Evolutionary conservation across 164 flowering plant species (phyloP), one percentile per base, ranked within the genome.

Genomic region (Malania oleifera): DNA sequence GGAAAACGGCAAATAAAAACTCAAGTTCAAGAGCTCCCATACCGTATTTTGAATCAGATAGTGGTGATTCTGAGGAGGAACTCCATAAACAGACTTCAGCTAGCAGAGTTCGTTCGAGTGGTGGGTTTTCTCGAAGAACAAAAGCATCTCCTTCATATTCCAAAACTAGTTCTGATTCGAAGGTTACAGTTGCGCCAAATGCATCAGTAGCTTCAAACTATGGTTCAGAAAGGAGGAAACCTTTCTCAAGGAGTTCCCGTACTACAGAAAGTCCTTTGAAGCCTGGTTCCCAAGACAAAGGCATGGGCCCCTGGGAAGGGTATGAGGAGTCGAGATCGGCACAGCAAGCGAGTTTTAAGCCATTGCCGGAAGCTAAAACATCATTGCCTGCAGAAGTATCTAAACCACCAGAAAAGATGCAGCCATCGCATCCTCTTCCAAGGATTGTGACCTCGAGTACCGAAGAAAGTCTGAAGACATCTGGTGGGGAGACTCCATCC

Each of bases 41-140:
- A 38, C 39, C 73, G 12, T 35, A 11, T 68, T 70, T 72, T 63
- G 75, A 69, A 63, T 78, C 78, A n/a, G 78, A 60, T 28, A 46
- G 63, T 56, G 68, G 66, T 61, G 79, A 76, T 39, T 28, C 69
- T 46, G 76, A 75, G 46, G 79, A 73, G 17, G 67, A 63, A 47
- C 7, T 45, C 29, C 63, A 71, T 14, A 63, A 29, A 61, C 66
- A 45, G 23, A 47, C 63, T 60, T 18, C 40, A 48, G 45, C 62
- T n/a, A 45, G 54, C 23, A 73, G 46, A 48, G 63, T 62, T 31
- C 64, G 59, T 61, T 23, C 46, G 9, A 67, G 63, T 50, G 37
- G 67, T 25, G 73, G 62, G 47, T 26, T 71, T 55, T 83, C 91
- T 70, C 79, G 77, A 52, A 76, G 91, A 75, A 79, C 87, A 37